Evolutionary conservation across 2,329 filamentous ascomycete genomes (phyloP).

Genomic region (Colletotrichum navitas): DNA sequence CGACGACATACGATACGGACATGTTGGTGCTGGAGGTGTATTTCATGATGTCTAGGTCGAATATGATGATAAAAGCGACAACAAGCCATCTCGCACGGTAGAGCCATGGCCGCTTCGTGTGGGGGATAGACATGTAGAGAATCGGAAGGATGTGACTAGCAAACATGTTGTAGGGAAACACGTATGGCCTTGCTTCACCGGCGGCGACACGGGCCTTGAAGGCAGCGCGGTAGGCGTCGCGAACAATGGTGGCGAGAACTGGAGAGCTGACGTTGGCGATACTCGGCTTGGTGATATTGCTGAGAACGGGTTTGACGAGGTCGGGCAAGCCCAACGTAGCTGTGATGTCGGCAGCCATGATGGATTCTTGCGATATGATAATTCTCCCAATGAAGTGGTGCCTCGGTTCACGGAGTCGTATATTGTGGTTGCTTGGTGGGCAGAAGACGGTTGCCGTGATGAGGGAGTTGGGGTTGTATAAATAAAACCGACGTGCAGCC

Average conservation of each 20-base stretch:
- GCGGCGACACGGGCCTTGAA: constrained; percentile 55
- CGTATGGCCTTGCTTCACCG: constrained; percentile 59
- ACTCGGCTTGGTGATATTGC: constrained; percentile 25
- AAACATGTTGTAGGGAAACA: constrained; percentile 65
- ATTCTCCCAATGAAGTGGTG: not conserved
- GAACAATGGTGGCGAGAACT: constrained; percentile 43
- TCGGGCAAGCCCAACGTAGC: constrained; percentile 30
- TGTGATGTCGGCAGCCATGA: constrained; percentile 32
- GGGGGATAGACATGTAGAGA: constrained; percentile 69
- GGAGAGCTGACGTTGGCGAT: constrained; percentile 35
- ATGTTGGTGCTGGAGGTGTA: constrained; percentile 64
- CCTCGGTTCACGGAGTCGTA: not conserved
- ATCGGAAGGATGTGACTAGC: constrained; percentile 63
- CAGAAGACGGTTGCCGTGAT: not conserved
- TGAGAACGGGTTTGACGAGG: constrained; percentile 19
- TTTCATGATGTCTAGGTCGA: constrained; percentile 58
- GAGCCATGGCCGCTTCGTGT: constrained; percentile 63
- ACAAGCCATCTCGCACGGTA: constrained; percentile 65
- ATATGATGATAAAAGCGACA: constrained; percentile 56
- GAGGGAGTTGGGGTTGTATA: constrained; percentile 17
- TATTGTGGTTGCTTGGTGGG: not conserved
- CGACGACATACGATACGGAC: constrained; percentile 63
- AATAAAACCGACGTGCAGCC: constrained; percentile 25
- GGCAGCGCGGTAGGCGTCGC: constrained; percentile 50
- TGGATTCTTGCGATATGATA: not conserved